phyloP scores from a whole-genome alignment of 805 yeast species.

The Debaryomyces hansenii region DNA sequence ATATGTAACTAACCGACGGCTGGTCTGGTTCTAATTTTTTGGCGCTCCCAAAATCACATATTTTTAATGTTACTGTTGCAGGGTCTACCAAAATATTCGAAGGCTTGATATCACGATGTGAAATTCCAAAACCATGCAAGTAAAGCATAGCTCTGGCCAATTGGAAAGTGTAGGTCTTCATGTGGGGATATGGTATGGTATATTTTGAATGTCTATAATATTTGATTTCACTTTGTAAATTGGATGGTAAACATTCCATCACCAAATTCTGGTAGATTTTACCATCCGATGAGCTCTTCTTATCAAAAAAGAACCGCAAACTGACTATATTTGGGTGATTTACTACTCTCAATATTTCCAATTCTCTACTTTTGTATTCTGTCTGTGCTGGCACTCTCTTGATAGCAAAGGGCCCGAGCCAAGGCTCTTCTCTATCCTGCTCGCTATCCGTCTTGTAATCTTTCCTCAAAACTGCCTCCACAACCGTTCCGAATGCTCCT shows the following conservation, averaged over 20 bases:
- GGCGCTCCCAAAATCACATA: constrained; percentile 86
- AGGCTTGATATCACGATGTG: constrained; percentile 85
- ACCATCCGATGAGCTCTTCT: constrained; percentile 60
- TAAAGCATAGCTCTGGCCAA: constrained; percentile 82
- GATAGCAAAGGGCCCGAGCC: constrained; percentile 83
- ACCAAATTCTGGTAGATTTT: constrained; percentile 77
- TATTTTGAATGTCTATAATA: constrained; percentile 60
- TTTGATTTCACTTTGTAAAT: constrained; percentile 72
- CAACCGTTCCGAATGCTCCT: constrained; percentile 86
- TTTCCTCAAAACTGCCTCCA: constrained; percentile 58
- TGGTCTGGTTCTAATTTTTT: constrained; percentile 74
- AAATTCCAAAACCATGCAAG: constrained; percentile 74
- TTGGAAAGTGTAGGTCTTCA: constrained; percentile 76
- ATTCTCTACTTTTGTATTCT: constrained; percentile 79
- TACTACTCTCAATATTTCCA: constrained; percentile 72
- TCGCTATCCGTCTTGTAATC: constrained; percentile 15
- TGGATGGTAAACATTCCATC: constrained; percentile 85
- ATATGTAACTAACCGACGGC: constrained; percentile 92
- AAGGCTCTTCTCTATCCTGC: constrained; percentile 22
- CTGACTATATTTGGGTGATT: constrained; percentile 79
- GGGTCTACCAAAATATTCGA: constrained; percentile 80
- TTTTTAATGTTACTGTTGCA: constrained; percentile 59
- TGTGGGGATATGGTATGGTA: constrained; percentile 68
- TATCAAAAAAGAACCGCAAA: constrained; percentile 69
- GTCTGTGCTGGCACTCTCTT: constrained; percentile 87